Conservation (phyloP, 257 asterid genomes). For the Forsythia suspensa region DNA sequence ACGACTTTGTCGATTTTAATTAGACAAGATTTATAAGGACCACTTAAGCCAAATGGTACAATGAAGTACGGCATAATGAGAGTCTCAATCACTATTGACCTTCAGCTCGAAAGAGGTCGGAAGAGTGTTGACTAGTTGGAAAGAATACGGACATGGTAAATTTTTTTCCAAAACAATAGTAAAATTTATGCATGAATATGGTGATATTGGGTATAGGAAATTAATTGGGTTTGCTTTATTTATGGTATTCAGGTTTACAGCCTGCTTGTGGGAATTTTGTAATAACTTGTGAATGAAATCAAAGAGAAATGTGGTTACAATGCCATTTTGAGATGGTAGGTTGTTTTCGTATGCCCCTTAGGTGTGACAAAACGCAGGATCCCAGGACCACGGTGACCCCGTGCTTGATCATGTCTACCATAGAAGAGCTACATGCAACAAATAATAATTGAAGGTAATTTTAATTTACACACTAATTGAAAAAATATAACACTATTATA, state of each 20-base stretch:
- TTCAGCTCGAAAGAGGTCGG: conserved; percentile 67
- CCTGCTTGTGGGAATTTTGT: conserved; percentile 21
- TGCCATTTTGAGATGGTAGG: neutral
- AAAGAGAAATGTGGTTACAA: conserved; percentile 16
- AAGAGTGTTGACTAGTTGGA: conserved; percentile 81
- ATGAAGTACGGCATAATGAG: too few species aligned
- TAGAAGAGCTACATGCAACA: too few species aligned
- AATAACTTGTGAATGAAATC: conserved; percentile 19
- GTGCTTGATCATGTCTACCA: too few species aligned
- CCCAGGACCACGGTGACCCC: neutral
- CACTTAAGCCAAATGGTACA: neutral
- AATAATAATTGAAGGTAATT: too few species aligned
- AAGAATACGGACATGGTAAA: conserved; percentile 57
- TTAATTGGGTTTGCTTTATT: conserved; percentile 26
- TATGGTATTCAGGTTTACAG: conserved; percentile 3
- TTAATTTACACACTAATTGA: too few species aligned
- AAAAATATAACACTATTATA: too few species aligned
- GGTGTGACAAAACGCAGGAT: neutral
- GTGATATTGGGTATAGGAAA: conserved; percentile 42
- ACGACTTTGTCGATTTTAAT: too few species aligned
- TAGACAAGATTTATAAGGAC: neutral
- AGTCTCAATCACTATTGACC: conserved; percentile 35
- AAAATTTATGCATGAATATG: conserved; percentile 36
- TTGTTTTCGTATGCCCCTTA: neutral
- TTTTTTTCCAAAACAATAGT: conserved; percentile 19